Evolutionary conservation across 352 stramenopile species (phyloP), one percentile per base, ranked within the genome.

Genomic region (Globisporangium heterothallicum): DNA sequence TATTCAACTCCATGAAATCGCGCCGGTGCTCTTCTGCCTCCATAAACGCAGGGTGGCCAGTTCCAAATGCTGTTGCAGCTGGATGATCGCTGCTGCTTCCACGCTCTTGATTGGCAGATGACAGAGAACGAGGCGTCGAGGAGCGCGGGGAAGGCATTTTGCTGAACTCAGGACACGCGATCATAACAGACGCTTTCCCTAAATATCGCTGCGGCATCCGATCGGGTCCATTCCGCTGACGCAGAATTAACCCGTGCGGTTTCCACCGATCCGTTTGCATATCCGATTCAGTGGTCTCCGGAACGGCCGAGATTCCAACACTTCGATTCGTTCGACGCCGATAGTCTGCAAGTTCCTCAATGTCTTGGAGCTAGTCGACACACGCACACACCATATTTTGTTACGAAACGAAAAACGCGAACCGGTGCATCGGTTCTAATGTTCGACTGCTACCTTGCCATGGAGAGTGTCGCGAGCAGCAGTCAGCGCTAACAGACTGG

Each of bases 241-340:
- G 71, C 34, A 91, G 49, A 41, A 88, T 80, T 5, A 91, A 49
- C n/a, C 80, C 80, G 45, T 83, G 70, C 2, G 80, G 80, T 35
- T 74, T 74, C 80, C 80, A 92, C 9, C 63, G 64, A 50, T 92
- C 80, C 0, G 80, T 92, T 50, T 92, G 80, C 57, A 87, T 76
- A 19, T 83, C 72, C 0, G 53, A 58, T 22, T 92, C 78, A 3
- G 44, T 64, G 6, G 63, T 69, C 19, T 77, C 63, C 1, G 68
- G 50, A 6, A 73, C 49, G 0, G 63, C 77, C 7, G 69, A 81
- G 21, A 86, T 65, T n/a, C 67, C 74, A 16, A 92, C 66, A 45
- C 73, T 77, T 30, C 63, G 68, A 55, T 92, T 88, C 21, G 78
- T 92, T 16, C 55, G 63, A 12, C 64, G 74, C 4, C 73, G 73